Evolutionary conservation across 441 rosid species (phyloP).

Genomic region (Flueggea neowawraea): DNA sequence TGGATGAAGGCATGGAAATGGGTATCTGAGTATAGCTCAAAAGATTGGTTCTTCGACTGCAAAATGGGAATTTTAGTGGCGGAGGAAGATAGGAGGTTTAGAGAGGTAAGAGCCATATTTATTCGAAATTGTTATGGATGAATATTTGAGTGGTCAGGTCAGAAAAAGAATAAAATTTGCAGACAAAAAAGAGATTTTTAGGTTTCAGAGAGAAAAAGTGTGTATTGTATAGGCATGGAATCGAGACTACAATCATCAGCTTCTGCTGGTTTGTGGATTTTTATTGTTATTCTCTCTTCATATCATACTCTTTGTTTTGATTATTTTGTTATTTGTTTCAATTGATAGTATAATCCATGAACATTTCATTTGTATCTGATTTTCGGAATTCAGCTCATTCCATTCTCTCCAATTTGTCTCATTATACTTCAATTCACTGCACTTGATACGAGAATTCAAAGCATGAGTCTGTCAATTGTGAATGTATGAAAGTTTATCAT

Average conservation of each 20-base stretch:
- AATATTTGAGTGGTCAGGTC: slow-evolving; percentile 32
- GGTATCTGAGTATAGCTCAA: too few species aligned
- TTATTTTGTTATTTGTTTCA: slow-evolving; percentile 9
- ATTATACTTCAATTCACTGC: too few species aligned
- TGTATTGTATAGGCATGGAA: too few species aligned
- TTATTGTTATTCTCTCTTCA: slow-evolving; percentile 15
- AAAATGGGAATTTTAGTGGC: too few species aligned
- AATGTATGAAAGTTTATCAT: too few species aligned
- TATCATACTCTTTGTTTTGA: slow-evolving; percentile 41
- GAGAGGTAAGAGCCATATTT: slow-evolving; percentile 22
- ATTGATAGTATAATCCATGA: slow-evolving; percentile 42
- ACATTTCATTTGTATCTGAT: slow-evolving; percentile 49
- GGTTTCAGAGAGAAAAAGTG: slow-evolving; percentile 40
- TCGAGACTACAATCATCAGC: too few species aligned
- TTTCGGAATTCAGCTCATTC: slow-evolving; percentile 28
- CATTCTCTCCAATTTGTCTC: neutral
- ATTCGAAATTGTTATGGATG: slow-evolving; percentile 46
- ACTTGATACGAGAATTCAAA: too few species aligned
- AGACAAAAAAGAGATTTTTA: slow-evolving; percentile 27
- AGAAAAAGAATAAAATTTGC: slow-evolving; percentile 34
- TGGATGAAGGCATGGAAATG: too few species aligned
- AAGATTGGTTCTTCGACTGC: too few species aligned
- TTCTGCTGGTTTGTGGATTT: too few species aligned
- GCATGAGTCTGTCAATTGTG: too few species aligned
- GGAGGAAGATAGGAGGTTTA: too few species aligned